Evolutionary conservation across 495 filamentous ascomycete species (phyloP).

Genomic region (Penicillium alfredii): DNA sequence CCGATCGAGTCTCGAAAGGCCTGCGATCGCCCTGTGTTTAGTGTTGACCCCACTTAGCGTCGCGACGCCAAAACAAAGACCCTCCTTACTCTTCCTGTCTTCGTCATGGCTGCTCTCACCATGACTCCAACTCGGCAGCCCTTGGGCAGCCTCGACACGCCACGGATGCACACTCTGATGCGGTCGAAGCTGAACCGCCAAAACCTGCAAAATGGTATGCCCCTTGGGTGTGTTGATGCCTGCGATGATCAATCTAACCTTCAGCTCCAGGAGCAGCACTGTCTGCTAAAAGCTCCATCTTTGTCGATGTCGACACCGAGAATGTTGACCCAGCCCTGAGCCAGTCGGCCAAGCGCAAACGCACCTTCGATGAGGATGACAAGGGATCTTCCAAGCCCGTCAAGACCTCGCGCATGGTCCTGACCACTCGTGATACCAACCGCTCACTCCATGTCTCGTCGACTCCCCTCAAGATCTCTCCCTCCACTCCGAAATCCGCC

Average conservation of each 20-base stretch:
- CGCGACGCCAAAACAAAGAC: slow-evolving; percentile 27
- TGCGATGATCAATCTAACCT: neutral
- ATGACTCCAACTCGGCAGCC: slow-evolving; percentile 41
- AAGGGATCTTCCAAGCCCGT: slow-evolving; percentile 34
- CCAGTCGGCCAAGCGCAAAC: slow-evolving; percentile 60
- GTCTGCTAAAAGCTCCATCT: slow-evolving; percentile 31
- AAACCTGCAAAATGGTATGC: slow-evolving; percentile 53
- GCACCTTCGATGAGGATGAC: slow-evolving; percentile 48
- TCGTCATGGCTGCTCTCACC: slow-evolving; percentile 37
- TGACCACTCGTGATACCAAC: slow-evolving; percentile 26
- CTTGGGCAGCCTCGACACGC: slow-evolving; percentile 39
- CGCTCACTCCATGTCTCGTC: slow-evolving; percentile 27
- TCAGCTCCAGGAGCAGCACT: slow-evolving; percentile 20
- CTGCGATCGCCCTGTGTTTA: slow-evolving; percentile 14
- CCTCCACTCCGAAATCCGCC: slow-evolving; percentile 32
- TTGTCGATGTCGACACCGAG: slow-evolving; percentile 60
- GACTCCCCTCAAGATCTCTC: slow-evolving; percentile 32
- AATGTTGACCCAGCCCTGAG: slow-evolving; percentile 72
- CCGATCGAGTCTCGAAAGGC: slow-evolving; percentile 10
- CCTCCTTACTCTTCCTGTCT: slow-evolving; percentile 5
- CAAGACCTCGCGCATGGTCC: slow-evolving; percentile 36
- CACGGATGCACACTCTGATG: slow-evolving; percentile 40
- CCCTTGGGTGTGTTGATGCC: neutral
- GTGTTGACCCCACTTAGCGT: slow-evolving; percentile 28
- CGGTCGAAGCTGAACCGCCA: slow-evolving; percentile 42